Conservation (phyloP, 371 early-diverging fungal genomes). For the Smittium mucronatum region DNA sequence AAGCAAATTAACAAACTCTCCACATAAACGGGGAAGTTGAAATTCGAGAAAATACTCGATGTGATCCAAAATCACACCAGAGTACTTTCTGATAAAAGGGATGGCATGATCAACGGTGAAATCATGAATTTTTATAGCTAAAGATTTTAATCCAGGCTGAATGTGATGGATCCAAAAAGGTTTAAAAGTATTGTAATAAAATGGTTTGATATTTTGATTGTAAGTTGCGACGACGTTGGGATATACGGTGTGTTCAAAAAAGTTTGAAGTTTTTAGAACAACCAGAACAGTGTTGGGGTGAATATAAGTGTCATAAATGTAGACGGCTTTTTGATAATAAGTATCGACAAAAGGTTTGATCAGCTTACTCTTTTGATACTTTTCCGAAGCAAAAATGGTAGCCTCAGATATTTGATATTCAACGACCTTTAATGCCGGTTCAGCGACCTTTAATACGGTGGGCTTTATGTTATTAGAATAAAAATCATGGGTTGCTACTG, state of each 20-base stretch:
- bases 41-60: not conserved
- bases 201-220: not conserved
- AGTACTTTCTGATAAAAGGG: not conserved
- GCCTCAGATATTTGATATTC: no score
- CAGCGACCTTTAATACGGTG: not conserved
- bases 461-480: constrained; percentile 7
- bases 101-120: not conserved
- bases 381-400: not conserved
- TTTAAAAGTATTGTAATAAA: constrained; percentile 1
- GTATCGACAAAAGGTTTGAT: constrained; percentile 5
- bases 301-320: not conserved
- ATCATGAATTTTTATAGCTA: not conserved
- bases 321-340: not conserved
- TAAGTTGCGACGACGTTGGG: not conserved
- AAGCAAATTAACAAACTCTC: not conserved
- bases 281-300: not conserved
- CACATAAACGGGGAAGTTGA: not conserved
- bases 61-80: not conserved
- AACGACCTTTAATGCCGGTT: not conserved
- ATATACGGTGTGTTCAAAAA: not conserved
- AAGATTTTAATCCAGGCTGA: not conserved
- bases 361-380: not conserved
- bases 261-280: not conserved
- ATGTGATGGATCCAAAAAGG: not conserved
- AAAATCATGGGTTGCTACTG: not conserved